Base-by-base conservation (phyloP, 768 basidiomycete genomes). In the Mycena albidolilacea region DNA sequence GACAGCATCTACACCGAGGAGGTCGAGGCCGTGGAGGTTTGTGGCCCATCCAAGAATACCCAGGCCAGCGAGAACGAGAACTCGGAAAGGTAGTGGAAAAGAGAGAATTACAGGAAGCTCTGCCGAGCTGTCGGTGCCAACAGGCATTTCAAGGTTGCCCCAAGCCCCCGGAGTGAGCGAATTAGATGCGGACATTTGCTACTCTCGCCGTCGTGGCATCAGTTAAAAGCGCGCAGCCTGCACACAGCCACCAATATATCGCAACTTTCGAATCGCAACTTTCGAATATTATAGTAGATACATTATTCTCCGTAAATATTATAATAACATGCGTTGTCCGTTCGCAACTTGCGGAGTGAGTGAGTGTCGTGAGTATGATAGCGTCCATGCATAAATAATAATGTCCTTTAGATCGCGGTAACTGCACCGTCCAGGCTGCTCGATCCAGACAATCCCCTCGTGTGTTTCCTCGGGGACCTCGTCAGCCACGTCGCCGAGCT, bases 61-160 rank as follows among this genome's bases (percentile, higher is more conserved):
- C 43, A 95, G 77, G 21, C 94, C 93, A 66, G 90, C 86, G 70
- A 98, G 87, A 75, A 90, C 88, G 70, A 98, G 88, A 35, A 96
- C 95, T 73, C 98, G 94, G 80, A 96, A 98, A 0, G 98, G 97
- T 0, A 99, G 88, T 12, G 98, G 97, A 79, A 97, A 94, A 21
- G 84, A 83, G 46, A 87, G 84, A 65, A 89, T 86, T 69, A 90
- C 85, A 55, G 86, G 82, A 58, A 86, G 80, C 73, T 90, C 88
- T 30, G 30, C 30, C 30, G 30, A 30, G 0, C 30, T 3, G 30
- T 30, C 30, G 30, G 30, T 30, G 3, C 30, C 30, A 30, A 4
- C 30, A 30, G 30, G 4, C 30, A 30, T 2, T 30, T 30, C 30
- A 30, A 30, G 30, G 30, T 30, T 30, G 30, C 30, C 30, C 30